Percentiles rank a stretch among this genome's conserved stretches.
These are phyloP conservation scores for Gracilaria gracilis DNA, from an alignment of 23 red algal genomes.

Conservation along the genomic window DNA sequence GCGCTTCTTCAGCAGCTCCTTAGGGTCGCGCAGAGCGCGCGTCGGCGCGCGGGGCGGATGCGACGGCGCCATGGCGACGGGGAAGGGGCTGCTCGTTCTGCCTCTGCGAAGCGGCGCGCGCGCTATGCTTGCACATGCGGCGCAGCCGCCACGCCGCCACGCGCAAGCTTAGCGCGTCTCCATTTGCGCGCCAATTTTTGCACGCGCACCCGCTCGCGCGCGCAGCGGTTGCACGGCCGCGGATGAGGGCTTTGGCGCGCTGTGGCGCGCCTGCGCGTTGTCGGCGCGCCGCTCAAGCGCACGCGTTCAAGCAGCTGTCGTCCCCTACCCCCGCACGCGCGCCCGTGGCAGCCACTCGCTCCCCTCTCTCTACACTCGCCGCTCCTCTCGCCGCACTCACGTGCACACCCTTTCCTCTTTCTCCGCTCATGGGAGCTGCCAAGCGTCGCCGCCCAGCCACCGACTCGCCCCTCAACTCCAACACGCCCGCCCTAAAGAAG, in stretches of 20 bases:
- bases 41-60: slow-evolving; percentile 46
- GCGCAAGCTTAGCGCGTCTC: too few relatives aligned
- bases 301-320: too few relatives aligned
- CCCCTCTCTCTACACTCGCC: too few relatives aligned
- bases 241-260: too few relatives aligned
- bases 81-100: neutral
- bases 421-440: slow-evolving; percentile 57
- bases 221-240: too few relatives aligned
- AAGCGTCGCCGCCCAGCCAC: slow-evolving; percentile 68
- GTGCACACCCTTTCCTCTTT: too few relatives aligned
- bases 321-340: neutral
- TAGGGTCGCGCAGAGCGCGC: slow-evolving; percentile 39
- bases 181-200: too few relatives aligned
- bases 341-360: neutral
- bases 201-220: too few relatives aligned
- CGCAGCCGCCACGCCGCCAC: neutral
- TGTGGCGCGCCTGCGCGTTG: too few relatives aligned
- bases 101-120: too few relatives aligned
- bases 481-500: slow-evolving; percentile 55
- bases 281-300: too few relatives aligned
- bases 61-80: slow-evolving; percentile 61
- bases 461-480: slow-evolving; percentile 56
- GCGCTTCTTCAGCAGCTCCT: slow-evolving; percentile 57
- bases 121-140: neutral
- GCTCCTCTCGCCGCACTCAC: too few relatives aligned